Evolutionary conservation across 768 basidiomycete genomes (phyloP).

Genomic region (Boletus vinaceobasis): DNA sequence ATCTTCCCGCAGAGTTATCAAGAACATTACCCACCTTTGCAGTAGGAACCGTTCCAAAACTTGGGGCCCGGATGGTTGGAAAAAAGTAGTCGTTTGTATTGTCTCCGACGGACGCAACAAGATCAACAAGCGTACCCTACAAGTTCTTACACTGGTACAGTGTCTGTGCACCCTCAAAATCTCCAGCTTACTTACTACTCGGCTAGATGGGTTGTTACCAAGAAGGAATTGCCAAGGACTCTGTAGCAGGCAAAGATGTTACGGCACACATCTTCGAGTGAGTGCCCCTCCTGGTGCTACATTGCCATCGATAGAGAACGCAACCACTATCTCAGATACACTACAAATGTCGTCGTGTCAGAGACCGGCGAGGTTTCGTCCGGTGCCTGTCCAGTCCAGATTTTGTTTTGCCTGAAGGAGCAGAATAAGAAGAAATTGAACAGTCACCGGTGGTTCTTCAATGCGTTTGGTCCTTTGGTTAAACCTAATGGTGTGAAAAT

Average conservation of each 20-base stretch:
- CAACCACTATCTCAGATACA: conserved; percentile 49
- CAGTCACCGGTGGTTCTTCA: conserved; percentile 97
- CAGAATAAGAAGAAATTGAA: conserved; percentile 98
- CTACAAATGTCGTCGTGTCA: conserved; percentile 73
- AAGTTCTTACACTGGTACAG: conserved; percentile 76
- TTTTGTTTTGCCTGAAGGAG: conserved; percentile 90
- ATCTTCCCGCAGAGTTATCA: conserved; percentile 59
- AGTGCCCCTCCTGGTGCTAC: conserved; percentile 21
- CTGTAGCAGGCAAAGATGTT: conserved; percentile 84
- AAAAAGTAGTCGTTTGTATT: conserved; percentile 85
- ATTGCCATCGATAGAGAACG: neutral
- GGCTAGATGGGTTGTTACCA: conserved; percentile 80
- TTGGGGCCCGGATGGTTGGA: conserved; percentile 89
- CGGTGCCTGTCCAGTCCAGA: conserved; percentile 77
- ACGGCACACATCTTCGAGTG: conserved; percentile 94
- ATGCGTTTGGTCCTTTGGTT: conserved; percentile 86
- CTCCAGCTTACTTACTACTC: neutral
- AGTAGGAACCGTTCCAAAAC: conserved; percentile 65
- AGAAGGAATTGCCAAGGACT: conserved; percentile 87
- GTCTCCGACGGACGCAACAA: conserved; percentile 85
- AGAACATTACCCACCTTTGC: conserved; percentile 82
- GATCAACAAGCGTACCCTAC: conserved; percentile 86
- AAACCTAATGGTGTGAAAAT: conserved; percentile 67
- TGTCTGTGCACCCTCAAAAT: conserved; percentile 5
- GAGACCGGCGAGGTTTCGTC: conserved; percentile 76